A percentile compares a stretch with the other conserved stretches of the same genome.
Evolutionary conservation across 2,329 filamentous ascomycete genomes (phyloP).

Genomic region (Ceratocystis smalleyi): DNA sequence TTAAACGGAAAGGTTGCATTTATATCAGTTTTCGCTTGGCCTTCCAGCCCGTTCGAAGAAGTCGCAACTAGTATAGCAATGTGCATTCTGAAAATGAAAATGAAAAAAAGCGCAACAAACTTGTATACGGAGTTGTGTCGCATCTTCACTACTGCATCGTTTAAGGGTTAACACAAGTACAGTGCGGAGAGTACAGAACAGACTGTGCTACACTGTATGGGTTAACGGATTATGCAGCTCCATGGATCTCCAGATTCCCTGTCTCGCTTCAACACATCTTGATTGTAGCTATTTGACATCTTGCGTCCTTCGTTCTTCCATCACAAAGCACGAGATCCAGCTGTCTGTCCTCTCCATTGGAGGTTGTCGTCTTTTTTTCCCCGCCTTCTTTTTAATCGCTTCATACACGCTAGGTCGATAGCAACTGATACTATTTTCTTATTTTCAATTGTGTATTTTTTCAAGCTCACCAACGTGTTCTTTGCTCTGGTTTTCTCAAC

Average conservation of each 20-base stretch:
- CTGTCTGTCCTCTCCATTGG: not conserved
- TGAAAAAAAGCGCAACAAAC: too few species aligned
- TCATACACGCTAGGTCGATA: not conserved
- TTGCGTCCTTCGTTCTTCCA: not conserved
- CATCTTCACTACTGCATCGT: too few species aligned
- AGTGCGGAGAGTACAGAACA: not conserved
- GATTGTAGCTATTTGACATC: not conserved
- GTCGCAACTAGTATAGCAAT: too few species aligned
- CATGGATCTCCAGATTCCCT: not conserved
- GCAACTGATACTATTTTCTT: not conserved
- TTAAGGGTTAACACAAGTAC: not conserved
- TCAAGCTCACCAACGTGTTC: not conserved
- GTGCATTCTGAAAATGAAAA: too few species aligned
- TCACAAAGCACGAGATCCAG: not conserved
- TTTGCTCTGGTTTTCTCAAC: not conserved
- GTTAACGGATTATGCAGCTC: not conserved
- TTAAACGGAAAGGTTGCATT: not conserved
- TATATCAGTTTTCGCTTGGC: not conserved
- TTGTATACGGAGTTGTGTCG: not conserved
- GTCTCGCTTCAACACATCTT: not conserved
- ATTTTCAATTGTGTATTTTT: not conserved
- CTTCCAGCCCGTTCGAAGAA: not conserved
- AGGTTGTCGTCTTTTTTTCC: not conserved
- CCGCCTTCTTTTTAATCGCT: not conserved
- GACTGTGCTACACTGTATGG: not conserved